These are phyloP conservation scores for Suillus placidus DNA, from an alignment of 768 basidiomycete species.

Conservation along the genomic window DNA sequence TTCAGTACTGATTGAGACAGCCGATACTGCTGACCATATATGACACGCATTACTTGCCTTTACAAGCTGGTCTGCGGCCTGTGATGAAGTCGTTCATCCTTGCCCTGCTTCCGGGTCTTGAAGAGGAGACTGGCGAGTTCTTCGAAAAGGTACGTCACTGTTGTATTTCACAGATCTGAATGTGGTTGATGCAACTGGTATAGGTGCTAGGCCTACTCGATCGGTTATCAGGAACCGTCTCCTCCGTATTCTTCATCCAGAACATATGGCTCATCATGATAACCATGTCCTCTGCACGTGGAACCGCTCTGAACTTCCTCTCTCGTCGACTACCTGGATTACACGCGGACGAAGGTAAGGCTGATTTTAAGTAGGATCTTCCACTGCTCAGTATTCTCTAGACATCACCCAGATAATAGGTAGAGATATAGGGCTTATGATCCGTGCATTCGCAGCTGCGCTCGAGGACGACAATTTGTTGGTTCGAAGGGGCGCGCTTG, in stretches of 20 bases:
- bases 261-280: constrained; percentile 94
- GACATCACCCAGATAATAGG: constrained; percentile 78
- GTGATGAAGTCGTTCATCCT: constrained; percentile 94
- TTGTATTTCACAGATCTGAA: background rate
- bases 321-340: constrained; percentile 75
- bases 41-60: constrained; percentile 87
- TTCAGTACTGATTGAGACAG: constrained; percentile 38
- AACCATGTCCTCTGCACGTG: constrained; percentile 83
- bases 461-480: constrained; percentile 94
- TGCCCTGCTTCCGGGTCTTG: constrained; percentile 90
- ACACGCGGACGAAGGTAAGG: constrained; percentile 68
- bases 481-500: constrained; percentile 83
- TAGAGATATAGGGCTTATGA: constrained; percentile 89
- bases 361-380: background rate
- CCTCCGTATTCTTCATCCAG: constrained; percentile 90
- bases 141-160: constrained; percentile 73
- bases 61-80: constrained; percentile 80
- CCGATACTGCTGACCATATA: constrained; percentile 90
- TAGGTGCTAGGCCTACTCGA: constrained; percentile 84
- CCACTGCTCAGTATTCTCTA: constrained; percentile 21
- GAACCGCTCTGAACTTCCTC: constrained; percentile 86
- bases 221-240: constrained; percentile 79
- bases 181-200: constrained; percentile 16
- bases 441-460: constrained; percentile 87
- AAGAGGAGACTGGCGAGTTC: constrained; percentile 97